Evolutionary conservation across 2,329 filamentous ascomycete species (phyloP).

Genomic region (Aspergillus ochraceus): DNA sequence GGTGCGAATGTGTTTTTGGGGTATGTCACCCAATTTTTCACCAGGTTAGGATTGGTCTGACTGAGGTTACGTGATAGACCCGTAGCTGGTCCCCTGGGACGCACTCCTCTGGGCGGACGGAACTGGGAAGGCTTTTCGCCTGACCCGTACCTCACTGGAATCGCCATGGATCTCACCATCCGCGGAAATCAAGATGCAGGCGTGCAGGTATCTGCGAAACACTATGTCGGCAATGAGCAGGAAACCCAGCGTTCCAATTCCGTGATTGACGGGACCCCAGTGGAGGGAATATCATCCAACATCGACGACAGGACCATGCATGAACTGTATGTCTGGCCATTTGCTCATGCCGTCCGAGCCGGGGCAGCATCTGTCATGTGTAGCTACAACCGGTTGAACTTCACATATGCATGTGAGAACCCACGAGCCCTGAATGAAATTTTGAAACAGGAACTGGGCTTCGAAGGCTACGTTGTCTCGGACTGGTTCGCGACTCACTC

Average conservation of each 20-base stretch:
- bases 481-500: slow-evolving; percentile 12
- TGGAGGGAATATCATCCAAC: too few relatives aligned
- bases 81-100: neutral
- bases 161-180: slow-evolving; percentile 38
- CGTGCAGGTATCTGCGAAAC: slow-evolving; percentile 35
- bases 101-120: slow-evolving; percentile 27
- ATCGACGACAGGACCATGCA: slow-evolving; percentile 12
- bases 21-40: too few relatives aligned
- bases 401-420: neutral
- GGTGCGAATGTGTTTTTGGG: too few relatives aligned
- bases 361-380: slow-evolving; percentile 16
- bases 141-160: slow-evolving; percentile 41
- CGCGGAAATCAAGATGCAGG: slow-evolving; percentile 40
- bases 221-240: slow-evolving; percentile 62
- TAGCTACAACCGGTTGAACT: slow-evolving; percentile 18
- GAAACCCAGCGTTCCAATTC: slow-evolving; percentile 34
- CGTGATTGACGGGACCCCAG: neutral
- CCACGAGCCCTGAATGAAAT: neutral
- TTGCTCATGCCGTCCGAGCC: slow-evolving; percentile 10
- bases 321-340: slow-evolving; percentile 20
- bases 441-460: slow-evolving; percentile 7
- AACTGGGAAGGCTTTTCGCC: slow-evolving; percentile 42
- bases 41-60: too few relatives aligned
- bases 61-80: too few relatives aligned
- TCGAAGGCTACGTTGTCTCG: slow-evolving; percentile 9